Base-by-base conservation (phyloP, 768 basidiomycete species). In the Tulasnella sp. region DNA sequence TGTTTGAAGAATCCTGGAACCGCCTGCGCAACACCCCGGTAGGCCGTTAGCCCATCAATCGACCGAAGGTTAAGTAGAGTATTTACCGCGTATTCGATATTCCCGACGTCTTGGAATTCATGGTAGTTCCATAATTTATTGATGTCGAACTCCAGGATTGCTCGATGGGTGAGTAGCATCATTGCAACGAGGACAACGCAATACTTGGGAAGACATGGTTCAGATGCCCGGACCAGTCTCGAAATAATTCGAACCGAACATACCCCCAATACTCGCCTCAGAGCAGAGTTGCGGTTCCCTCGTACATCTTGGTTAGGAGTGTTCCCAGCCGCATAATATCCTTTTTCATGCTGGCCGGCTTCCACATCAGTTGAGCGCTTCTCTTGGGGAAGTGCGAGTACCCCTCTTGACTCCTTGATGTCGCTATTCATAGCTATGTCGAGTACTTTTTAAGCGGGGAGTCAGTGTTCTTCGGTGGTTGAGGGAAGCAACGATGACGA, bases 1-100 rank as follows among this genome's bases (percentile, higher is more conserved):
- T 89, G 88, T 10, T 81, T 82, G 80, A 89, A 89, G 83, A 86
- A 88, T 0, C 87, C 88, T 0, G 86, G 82, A 36, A 87, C 82
- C 9, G 85, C 75, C 87, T 87, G 31, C 7, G 27, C 6, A 16
- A 68, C 12, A 12, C 14, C 1, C 4, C 62, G n/a, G 3, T n/a
- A n/a, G n/a, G n/a, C n/a, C n/a, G n/a, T 68, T 68, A 36, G 44
- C 44, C 4, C 12, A 2, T 31, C 58, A 62, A 14, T n/a, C n/a
- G n/a, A n/a, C 24, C 4, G 21, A 52, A 7, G 12, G n/a, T 24
- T 24, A 68, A 19, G 27, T 18, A 14, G 31, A 36, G 21, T 27
- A 12, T 34, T 68, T 12, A 14, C 62, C 27, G 62, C 34, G 62
- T 68, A 68, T 27, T 68, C 62, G 34, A 68, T 36, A 27, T 68